Evolutionary conservation across 2,329 filamentous ascomycete species (phyloP).

Genomic region (Sporothrix curviconia): DNA sequence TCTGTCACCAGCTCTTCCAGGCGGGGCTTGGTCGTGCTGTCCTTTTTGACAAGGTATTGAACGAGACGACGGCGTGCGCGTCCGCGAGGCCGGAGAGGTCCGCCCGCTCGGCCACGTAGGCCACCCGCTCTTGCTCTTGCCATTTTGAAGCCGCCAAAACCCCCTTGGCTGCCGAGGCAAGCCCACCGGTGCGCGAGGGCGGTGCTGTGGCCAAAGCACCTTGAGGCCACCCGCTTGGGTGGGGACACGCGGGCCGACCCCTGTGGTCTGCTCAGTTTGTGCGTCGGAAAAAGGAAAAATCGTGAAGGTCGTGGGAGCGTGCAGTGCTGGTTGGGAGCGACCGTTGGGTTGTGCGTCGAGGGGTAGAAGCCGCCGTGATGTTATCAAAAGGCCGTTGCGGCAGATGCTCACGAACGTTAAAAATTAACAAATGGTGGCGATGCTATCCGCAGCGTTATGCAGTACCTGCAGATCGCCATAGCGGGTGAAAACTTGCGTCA

Average conservation of each 20-base stretch:
- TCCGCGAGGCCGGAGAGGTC: constrained; percentile 73
- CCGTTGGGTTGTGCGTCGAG: neutral
- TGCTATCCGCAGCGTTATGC: too few species aligned
- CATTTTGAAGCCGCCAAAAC: constrained; percentile 39
- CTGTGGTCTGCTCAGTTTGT: neutral
- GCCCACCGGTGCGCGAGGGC: too few species aligned
- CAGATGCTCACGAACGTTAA: too few species aligned
- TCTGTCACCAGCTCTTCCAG: constrained; percentile 74
- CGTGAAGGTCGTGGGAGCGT: neutral
- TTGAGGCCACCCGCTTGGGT: neutral
- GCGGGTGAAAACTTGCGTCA: constrained; percentile 3
- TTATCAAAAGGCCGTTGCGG: too few species aligned
- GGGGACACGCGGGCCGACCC: neutral
- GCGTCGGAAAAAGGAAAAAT: neutral
- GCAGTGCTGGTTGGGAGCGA: too few species aligned
- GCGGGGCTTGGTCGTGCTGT: constrained; percentile 84
- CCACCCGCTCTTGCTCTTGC: constrained; percentile 46
- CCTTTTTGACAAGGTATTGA: constrained; percentile 89
- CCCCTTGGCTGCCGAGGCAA: constrained; percentile 20
- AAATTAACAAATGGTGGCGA: too few species aligned
- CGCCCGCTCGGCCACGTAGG: constrained; percentile 80
- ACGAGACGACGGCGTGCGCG: constrained; percentile 75
- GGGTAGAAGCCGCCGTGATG: too few species aligned
- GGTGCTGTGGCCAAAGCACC: neutral
- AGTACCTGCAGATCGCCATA: neutral